Base-by-base conservation (phyloP, 192 early-diverging fungal genomes). In the Coemansia sp. region DNA sequence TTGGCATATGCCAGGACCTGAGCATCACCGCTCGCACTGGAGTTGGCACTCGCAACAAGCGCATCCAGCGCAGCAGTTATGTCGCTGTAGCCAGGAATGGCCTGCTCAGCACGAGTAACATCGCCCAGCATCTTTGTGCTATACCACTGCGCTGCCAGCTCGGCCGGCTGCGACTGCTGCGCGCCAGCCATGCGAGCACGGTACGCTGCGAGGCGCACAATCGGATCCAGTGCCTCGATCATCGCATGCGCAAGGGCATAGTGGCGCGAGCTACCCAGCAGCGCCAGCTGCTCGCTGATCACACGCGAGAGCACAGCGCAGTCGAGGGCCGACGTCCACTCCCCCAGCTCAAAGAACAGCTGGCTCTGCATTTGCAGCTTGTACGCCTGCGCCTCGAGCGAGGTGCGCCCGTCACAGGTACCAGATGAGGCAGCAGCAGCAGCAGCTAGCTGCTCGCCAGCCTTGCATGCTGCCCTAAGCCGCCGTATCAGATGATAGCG, bases 181-280 rank as follows among this genome's bases (percentile, higher is more conserved):
- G 74, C 79, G 22, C 68, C 71, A 29, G 41, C 9, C 52, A 82
- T 52, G 37, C 79, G 75, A 12, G 43, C 63, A 62, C 67, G 79
- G 64, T 82, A 77, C 13, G 79, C 79, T n/a, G 79, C 58, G 2
- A 82, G 68, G 9, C 75, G 67, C 29, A 82, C 67, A 37, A 82
- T 66, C 16, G 74, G 75, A 63, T 82, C 79, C 12, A 73, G 64
- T 16, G 62, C 38, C 61, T 72, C 79, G 9, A 59, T 20, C 65
- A 74, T 67, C 1, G 71, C 41, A 6, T 76, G 61, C 4, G 70
- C 49, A 13, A 76, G 64, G 11, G 79, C 79, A 55, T 69, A 68
- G 55, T 68, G 73, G 39, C 67, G 62, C 29, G 70, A 66, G 64
- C 69, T 67, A 13, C 75, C 74, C 8, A 60, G 50, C 55, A 60